Base-by-base conservation (phyloP, 2,329 filamentous ascomycete genomes). In the Volutella citrinella region DNA sequence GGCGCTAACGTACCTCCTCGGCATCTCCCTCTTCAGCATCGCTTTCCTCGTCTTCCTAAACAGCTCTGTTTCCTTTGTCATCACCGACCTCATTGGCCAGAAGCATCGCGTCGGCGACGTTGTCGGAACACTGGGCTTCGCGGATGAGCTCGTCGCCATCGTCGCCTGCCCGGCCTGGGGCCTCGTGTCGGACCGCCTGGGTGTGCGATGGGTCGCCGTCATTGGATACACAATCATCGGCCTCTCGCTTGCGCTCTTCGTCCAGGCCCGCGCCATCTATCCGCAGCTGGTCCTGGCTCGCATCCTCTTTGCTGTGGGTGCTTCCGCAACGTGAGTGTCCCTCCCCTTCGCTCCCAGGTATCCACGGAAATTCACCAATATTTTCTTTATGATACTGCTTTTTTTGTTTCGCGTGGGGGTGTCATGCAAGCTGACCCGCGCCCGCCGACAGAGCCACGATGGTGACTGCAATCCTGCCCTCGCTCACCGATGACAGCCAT, bases 391-490 rank as follows among this genome's bases (percentile, higher is more conserved):
- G n/a, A n/a, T n/a, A n/a, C n/a, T n/a, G n/a, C n/a, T n/a, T n/a
- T n/a, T n/a, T n/a, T n/a, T n/a, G n/a, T n/a, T n/a, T n/a, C n/a
- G n/a, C n/a, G n/a, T n/a, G n/a, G n/a, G n/a, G n/a, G n/a, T n/a
- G n/a, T n/a, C 14, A 16, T 12, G 16, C 27, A 28, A 34, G 27
- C 44, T 56, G 34, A 51, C 34, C 14, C 21, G 19, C 15, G 17
- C n/a, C n/a, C n/a, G n/a, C n/a, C n/a, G n/a, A n/a, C 18, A 80
- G 76, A 6, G 76, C 89, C 11, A 97, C 93, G 2, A 98, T 98
- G 93, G 93, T 98, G 14, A 97, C 93, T 8, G 93, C 93, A 5
- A 88, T 95, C 27, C 71, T 98, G 16, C 93, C 93, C 2, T 82
- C 76, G 10, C 63, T 84, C 46, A 81, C 78, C 6, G 74, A 75